Evolutionary conservation across 2,329 filamentous ascomycete genomes (phyloP), one percentile per base, ranked within the genome.

Genomic region (Chalaropsis thielavioides): DNA sequence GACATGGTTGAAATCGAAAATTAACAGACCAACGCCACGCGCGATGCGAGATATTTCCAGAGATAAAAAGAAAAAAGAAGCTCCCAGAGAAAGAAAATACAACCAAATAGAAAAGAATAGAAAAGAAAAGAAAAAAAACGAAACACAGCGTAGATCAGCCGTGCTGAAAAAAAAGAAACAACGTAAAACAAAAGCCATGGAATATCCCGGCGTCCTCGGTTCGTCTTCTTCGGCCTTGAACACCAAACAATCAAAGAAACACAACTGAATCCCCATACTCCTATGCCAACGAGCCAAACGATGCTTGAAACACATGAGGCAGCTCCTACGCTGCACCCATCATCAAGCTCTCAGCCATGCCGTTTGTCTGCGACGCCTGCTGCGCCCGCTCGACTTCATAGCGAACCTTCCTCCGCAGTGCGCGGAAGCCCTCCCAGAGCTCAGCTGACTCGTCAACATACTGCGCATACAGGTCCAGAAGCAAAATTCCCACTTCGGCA

Each of bases 381-480:
- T 96, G 89, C 24, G 90, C 89, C 71, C 87, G 85, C 74, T 95
- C 90, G 11, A 92, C 87, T 74, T 94, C 89, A 49, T 82, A 78
- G 68, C 83, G 81, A 22, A 97, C 92, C 46, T 86, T 80, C 58
- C 81, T 77, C 72, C 88, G 84, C 68, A 96, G 78, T 61, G 79
- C 79, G 70, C 83, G 80, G 71, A 97, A 85, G 61, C 86, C 80
- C 61, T 80, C 79, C 68, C 89, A 85, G 65, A 97, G 81, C 73
- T 89, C 85, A 6, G 83, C 80, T 43, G 87, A 91, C 61, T 85
- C 84, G 1, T 84, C 88, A 27, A 91, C 80, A 69, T 90, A 88
- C 72, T 89, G 86, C 38, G 88, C 85, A 74, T 97, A 99, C 44
- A 97, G 78, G 71, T 99, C 92, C 22, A 97, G 78, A 43, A 97